A percentile compares a stretch with the other conserved stretches of the same genome.
phyloP scores from a whole-genome alignment of 345 rosid species.

The Nephelium lappaceum region DNA sequence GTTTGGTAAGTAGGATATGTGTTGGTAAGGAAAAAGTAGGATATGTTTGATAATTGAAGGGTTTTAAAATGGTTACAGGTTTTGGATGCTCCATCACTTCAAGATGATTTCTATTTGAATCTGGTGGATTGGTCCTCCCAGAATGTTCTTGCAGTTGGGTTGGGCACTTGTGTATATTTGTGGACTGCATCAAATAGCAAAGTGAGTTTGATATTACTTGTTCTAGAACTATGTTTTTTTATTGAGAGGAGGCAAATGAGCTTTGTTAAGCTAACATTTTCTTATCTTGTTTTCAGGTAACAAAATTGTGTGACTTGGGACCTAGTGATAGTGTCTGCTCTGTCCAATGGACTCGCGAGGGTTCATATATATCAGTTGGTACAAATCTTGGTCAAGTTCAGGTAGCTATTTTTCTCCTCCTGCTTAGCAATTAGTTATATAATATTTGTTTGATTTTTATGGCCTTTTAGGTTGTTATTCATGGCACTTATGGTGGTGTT shows the following conservation, averaged over 20 bases:
- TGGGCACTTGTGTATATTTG: slow-evolving; percentile 94
- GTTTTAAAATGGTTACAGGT: slow-evolving; percentile 54
- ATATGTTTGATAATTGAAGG: not conserved
- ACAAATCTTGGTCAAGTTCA: slow-evolving; percentile 88
- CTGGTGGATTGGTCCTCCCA: slow-evolving; percentile 99
- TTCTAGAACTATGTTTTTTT: not conserved
- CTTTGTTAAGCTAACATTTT: no score
- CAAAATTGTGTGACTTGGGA: slow-evolving; percentile 90
- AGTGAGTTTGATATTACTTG: slow-evolving; percentile 45
- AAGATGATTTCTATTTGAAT: slow-evolving; percentile 96
- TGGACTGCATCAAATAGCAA: slow-evolving; percentile 98
- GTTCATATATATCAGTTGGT: slow-evolving; percentile 90
- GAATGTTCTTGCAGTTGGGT: slow-evolving; percentile 92
- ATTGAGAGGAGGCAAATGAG: no score
- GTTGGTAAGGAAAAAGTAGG: no score
- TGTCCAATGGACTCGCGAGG: slow-evolving; percentile 96
- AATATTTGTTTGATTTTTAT: not conserved
- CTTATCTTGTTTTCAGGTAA: slow-evolving; percentile 54
- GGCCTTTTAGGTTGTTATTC: not conserved
- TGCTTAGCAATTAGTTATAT: not conserved
- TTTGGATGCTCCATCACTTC: slow-evolving; percentile 95
- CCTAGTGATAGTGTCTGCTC: slow-evolving; percentile 83
- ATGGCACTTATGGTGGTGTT: not conserved
- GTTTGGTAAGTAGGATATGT: no score
- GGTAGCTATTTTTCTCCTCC: slow-evolving; percentile 42